phyloP scores from a whole-genome alignment of 192 early-diverging fungal species.

The Dimargaris verticillata region DNA sequence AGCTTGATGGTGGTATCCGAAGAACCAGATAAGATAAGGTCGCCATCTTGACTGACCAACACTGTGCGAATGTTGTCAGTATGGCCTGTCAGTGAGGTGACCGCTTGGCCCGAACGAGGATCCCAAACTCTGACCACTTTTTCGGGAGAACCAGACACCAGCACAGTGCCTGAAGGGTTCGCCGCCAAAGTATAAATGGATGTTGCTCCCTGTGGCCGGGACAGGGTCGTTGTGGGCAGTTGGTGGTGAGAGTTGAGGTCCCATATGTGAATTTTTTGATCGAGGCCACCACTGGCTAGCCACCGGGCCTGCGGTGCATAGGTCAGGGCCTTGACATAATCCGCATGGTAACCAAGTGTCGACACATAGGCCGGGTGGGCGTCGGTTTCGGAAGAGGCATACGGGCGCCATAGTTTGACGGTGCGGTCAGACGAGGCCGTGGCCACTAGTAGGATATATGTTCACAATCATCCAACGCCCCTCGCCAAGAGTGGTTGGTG shows the following conservation, averaged over 20 bases:
- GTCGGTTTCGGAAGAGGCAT: constrained; percentile 24
- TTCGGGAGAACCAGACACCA: constrained; percentile 87
- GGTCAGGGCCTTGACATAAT: constrained; percentile 84
- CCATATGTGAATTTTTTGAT: constrained; percentile 79
- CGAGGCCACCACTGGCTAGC: constrained; percentile 83
- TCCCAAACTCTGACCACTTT: constrained; percentile 88
- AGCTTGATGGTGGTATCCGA: constrained; percentile 92
- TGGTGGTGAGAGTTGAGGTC: constrained; percentile 51
- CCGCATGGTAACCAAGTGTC: constrained; percentile 67
- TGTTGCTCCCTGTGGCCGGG: constrained; percentile 22
- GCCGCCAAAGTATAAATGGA: constrained; percentile 81
- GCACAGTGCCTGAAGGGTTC: constrained; percentile 55
- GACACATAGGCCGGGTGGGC: constrained; percentile 27
- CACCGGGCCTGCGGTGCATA: constrained; percentile 50
- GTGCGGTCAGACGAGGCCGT: constrained; percentile 88
- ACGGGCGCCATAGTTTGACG: constrained; percentile 57
- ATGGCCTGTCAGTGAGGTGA: constrained; percentile 74
- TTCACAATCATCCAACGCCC: constrained; percentile 15
- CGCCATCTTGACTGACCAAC: constrained; percentile 72
- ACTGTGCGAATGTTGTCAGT: constrained; percentile 89
- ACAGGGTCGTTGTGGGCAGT: constrained; percentile 26
- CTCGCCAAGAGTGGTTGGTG: not conserved
- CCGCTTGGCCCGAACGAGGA: constrained; percentile 47
- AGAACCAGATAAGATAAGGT: constrained; percentile 76
- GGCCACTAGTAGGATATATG: constrained; percentile 37